Percentiles rank a stretch among this genome's conserved stretches.
phyloP scores from a whole-genome alignment of 1,139 yeast genomes.

The Zhuliangozyma blackwelliae region DNA sequence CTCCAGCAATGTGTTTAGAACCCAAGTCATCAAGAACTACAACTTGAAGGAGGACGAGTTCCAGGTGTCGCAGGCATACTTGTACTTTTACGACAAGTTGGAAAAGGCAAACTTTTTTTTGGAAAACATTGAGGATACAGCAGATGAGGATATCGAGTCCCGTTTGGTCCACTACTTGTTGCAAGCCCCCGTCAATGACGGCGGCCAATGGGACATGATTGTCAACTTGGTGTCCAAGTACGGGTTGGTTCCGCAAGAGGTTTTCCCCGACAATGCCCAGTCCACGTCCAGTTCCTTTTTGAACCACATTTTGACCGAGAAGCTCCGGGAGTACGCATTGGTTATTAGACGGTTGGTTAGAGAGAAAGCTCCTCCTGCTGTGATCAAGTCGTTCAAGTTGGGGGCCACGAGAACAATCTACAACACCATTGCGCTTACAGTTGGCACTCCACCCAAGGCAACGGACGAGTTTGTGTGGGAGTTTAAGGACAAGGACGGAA shows the following conservation, averaged over 20 bases:
- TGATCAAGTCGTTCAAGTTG: slow-evolving; percentile 30
- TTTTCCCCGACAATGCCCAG: slow-evolving; percentile 69
- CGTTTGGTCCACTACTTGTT: slow-evolving; percentile 62
- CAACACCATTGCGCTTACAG: slow-evolving; percentile 57
- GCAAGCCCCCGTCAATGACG: slow-evolving; percentile 65
- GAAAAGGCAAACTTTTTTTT: slow-evolving; percentile 63
- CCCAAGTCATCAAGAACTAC: slow-evolving; percentile 57
- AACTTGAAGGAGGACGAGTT: slow-evolving; percentile 57
- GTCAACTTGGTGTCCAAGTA: slow-evolving; percentile 69
- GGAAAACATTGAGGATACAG: slow-evolving; percentile 69
- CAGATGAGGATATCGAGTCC: slow-evolving; percentile 60
- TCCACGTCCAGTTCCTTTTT: slow-evolving; percentile 54
- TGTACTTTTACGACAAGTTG: slow-evolving; percentile 32
- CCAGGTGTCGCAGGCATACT: slow-evolving; percentile 60
- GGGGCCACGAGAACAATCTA: slow-evolving; percentile 58
- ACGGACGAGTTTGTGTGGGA: slow-evolving; percentile 68
- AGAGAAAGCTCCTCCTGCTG: slow-evolving; percentile 20
- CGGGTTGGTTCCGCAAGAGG: slow-evolving; percentile 70
- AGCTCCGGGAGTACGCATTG: slow-evolving; percentile 73
- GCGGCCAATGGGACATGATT: slow-evolving; percentile 86
- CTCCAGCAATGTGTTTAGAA: slow-evolving; percentile 65
- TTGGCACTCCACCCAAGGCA: slow-evolving; percentile 78
- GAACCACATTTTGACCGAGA: slow-evolving; percentile 60
- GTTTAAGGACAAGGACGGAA: slow-evolving; percentile 67
- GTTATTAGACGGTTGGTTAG: slow-evolving; percentile 47